Evolutionary conservation across 768 basidiomycete species (phyloP), one percentile per base, ranked within the genome.

Genomic region (Amanita pseudoporphyria): DNA sequence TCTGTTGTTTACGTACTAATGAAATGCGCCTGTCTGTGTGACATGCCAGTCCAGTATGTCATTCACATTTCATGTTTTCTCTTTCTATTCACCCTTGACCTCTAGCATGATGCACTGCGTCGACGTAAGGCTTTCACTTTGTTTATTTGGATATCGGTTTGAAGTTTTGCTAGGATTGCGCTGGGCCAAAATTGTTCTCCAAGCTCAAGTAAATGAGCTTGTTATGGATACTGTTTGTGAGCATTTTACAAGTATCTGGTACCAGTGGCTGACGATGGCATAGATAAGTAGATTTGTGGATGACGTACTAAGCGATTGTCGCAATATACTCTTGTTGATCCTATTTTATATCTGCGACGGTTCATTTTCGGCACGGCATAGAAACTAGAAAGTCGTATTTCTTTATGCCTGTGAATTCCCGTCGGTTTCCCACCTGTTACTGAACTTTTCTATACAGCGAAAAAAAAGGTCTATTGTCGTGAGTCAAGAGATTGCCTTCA

Each of bases 61-160:
- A n/a, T n/a, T n/a, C 19, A 45, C 19, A 33, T 14, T n/a, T 5
- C n/a, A 10, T 28, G 14, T 33, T 39, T 49, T 9, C 9, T n/a
- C n/a, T n/a, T n/a, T n/a, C n/a, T n/a, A 9, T 49, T 39, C 18
- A 14, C 22, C 28, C 30, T 45, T 49, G 2, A 50, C 16, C 28
- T 22, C 13, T 58, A 88, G 84, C 68, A 77, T 90, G 82, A 93
- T 93, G 88, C 92, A 93, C 71, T 93, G 89, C 60, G 86, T 83
- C 48, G 88, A 93, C 57, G 88, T 90, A 70, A 51, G 85, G 72
- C 26, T 56, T 22, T 49, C 12, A 32, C 2, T 31, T 5, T 6
- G n/a, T n/a, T n/a, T n/a, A n/a, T n/a, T n/a, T n/a, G n/a, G n/a
- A n/a, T n/a, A n/a, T n/a, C n/a, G n/a, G n/a, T n/a, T n/a, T n/a